A percentile compares a stretch with the other conserved stretches of the same genome.
Evolutionary conservation across 2,329 filamentous ascomycete species (phyloP).

Genomic region (Hypocrella siamensis): DNA sequence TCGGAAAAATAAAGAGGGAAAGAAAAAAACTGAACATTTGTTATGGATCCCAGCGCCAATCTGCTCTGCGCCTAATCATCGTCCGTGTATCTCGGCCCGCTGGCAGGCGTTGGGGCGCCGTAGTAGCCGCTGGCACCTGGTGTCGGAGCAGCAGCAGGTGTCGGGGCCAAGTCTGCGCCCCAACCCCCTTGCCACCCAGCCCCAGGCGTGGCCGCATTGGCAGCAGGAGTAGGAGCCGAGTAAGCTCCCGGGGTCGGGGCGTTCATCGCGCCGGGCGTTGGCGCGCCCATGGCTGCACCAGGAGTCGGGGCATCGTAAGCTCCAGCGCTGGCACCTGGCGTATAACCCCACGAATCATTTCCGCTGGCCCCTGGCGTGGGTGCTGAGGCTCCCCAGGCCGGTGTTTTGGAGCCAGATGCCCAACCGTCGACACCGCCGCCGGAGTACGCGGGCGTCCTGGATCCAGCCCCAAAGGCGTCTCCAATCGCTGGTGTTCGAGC

Average conservation of each 20-base stretch:
- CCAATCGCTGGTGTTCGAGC: slow-evolving; percentile 50
- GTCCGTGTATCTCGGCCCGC: slow-evolving; percentile 37
- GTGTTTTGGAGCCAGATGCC: slow-evolving; percentile 60
- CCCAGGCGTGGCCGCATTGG: slow-evolving; percentile 54
- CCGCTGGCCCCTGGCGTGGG: slow-evolving; percentile 43
- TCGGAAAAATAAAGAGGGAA: no score
- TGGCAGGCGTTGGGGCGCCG: slow-evolving; percentile 48
- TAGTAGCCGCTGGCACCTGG: slow-evolving; percentile 52
- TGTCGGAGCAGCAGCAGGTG: slow-evolving; percentile 52
- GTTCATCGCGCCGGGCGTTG: slow-evolving; percentile 45
- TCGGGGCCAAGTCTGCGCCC: slow-evolving; percentile 49
- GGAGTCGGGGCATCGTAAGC: slow-evolving; percentile 59
- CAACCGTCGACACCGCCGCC: slow-evolving; percentile 39
- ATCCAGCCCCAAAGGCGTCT: slow-evolving; percentile 49
- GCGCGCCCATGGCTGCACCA: slow-evolving; percentile 39
- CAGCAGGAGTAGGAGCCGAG: slow-evolving; percentile 47
- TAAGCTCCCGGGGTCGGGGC: slow-evolving; percentile 59
- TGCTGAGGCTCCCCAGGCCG: slow-evolving; percentile 49
- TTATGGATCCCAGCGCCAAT: no score
- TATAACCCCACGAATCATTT: slow-evolving; percentile 45
- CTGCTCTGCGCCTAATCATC: no score
- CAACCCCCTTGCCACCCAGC: slow-evolving; percentile 44
- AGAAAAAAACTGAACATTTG: no score
- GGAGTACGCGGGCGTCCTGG: slow-evolving; percentile 51
- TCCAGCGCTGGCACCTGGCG: slow-evolving; percentile 29